Evolutionary conservation across 345 rosid species (phyloP), one percentile per base, ranked within the genome.

Genomic region (Eucalyptus viminalis): DNA sequence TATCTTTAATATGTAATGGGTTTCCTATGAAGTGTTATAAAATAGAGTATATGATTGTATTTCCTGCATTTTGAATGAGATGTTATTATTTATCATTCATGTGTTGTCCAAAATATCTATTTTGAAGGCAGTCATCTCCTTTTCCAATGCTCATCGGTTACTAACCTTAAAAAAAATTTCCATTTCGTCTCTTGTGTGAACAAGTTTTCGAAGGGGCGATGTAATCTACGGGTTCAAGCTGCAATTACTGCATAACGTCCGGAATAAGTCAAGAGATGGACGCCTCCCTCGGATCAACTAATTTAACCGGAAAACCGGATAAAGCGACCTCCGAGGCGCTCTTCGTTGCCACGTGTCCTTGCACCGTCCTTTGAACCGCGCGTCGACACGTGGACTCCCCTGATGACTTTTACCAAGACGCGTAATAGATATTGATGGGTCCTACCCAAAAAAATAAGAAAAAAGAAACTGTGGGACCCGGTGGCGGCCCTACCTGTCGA

Each of bases 341-440:
- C 76, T n/a, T 29, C 15, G 14, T 65, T 37, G 81, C 45, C 81
- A 72, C 1, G 45, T 72, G 81, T 72, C 81, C 81, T 19, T 6
- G 14, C 83, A 76, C 83, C 47, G 47, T 22, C 83, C 47, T 76
- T 37, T 37, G 5, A 37, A 10, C 8, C 27, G 4, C 9, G 45
- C 2, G 3, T 11, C 1, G 27, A 37, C 83, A 37, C 83, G 45
- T 21, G 83, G 47, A 37, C 8, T 22, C 2, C 40, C 8, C 14
- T 2, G 0, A 5, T 21, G 25, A 19, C 27, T 24, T 7, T 17
- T 4, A 5, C 43, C 37, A 0, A 17, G 43, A 34, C 43, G 11
- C 80, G 24, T 40, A 69, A 34, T 6, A 13, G 67, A 60, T 13
- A 58, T 3, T 10, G 13, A 3, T 53, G 58, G 58, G 58, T 53